Base-by-base conservation (phyloP, 169 alveolate genomes). In the Plasmodium coatneyi region DNA sequence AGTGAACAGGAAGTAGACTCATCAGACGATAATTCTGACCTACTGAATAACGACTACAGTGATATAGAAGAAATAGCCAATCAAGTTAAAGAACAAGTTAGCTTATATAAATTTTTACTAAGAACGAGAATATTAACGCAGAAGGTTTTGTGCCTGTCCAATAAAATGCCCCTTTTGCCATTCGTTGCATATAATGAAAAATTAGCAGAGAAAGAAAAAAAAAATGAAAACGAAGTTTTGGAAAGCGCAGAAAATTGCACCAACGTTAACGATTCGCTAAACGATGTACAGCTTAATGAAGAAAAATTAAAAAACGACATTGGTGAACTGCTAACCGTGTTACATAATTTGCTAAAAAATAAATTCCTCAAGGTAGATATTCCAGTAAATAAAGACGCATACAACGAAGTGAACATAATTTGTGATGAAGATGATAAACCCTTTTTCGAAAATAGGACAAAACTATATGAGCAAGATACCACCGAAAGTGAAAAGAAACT, bases 371-470 rank as follows among this genome's bases (percentile, higher is more conserved):
- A 86, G 80, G 19, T 14, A 52, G 80, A 86, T 56, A 76, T 86
- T 22, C 60, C 81, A 36, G 19, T 86, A 76, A 76, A 76, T 76
- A 79, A 86, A 86, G 54, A 86, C 14, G 70, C 39, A 78, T 52
- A 41, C 43, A 78, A 86, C 70, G 82, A 86, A 76, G 28, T 86
- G 54, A 79, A 86, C 34, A 78, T 86, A 76, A 86, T 86, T 52
- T 86, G 87, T 54, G 93, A 86, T 86, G 87, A 86, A 86, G 93
- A 86, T n/a, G 93, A 86, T 86, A 79, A 86, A 86, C 41, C 49
- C 43, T 86, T 36, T 60, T 86, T 52, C 80, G 87, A 86, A 78
- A 86, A 86, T 9, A 76, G 93, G 70, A 86, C 22, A 86, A 52
- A 71, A 10, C 25, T 78, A 16, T 86, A 86, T 86, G 19, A 52